Base-by-base conservation (phyloP, 768 basidiomycete species). In the Lactarius quietus region DNA sequence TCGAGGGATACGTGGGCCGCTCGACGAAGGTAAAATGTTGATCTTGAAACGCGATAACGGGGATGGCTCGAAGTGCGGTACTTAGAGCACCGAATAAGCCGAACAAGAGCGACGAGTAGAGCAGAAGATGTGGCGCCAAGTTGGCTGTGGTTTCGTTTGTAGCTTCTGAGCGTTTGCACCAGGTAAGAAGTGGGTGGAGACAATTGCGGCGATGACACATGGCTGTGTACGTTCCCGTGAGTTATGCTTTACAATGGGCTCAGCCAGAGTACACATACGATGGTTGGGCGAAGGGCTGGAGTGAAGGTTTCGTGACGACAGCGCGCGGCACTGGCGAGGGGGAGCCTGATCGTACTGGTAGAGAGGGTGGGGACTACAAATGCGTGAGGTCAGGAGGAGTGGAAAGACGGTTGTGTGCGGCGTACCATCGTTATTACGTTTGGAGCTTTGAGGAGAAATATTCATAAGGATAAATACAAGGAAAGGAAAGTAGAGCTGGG, bases 401-500 rank as follows among this genome's bases (percentile, higher is more conserved):
- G 9, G 12, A 1, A 33, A 9, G n/a, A 35, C 33, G 3, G 53
- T 28, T 51, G 20, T 12, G n/a, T 26, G 15, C 17, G 28, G 53
- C 61, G 31, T 58, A 66, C 65, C 65, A 66, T 66, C n/a, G 20
- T 54, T 53, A 45, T 9, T 20, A 33, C 35, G 9, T 26, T 33
- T 28, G 56, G 15, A 28, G 23, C 9, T n/a, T 1, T 8, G 55
- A 54, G 35, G 18, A 14, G 26, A 26, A 62, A 62, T 15, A 41
- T 10, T 36, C 65, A 66, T 66, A 58, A 9, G 52, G 57, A 66
- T 62, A 66, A 61, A 53, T 53, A 62, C 62, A 53, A 58, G 15
- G 8, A 18, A n/a, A 26, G 14, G 17, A 1, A 20, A n/a, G 33
- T 39, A 12, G 8, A 18, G 39, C 39, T 35, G 39, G 55, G 26